phyloP scores from a whole-genome alignment of 129 eudicot species.

The Flaveria brownii region DNA sequence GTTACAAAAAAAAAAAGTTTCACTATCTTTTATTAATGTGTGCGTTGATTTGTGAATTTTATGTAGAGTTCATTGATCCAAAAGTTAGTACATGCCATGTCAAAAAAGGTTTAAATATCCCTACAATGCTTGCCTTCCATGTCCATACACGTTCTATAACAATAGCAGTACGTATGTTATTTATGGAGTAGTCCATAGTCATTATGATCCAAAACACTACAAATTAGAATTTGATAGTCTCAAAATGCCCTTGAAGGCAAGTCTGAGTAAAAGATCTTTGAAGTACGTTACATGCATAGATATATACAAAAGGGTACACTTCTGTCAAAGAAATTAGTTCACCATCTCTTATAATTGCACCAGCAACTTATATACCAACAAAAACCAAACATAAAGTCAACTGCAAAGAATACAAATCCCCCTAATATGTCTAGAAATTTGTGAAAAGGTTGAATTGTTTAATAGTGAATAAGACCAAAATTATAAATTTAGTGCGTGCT shows the following conservation, averaged over 20 bases:
- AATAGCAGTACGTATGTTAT: conserved; percentile 23
- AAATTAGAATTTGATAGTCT: neutral
- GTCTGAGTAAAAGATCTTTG: neutral
- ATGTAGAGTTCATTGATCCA: neutral
- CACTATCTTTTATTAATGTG: neutral
- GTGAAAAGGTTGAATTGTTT: neutral
- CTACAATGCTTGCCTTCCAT: neutral
- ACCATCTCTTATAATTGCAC: neutral
- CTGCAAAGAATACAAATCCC: neutral
- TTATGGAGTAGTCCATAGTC: neutral
- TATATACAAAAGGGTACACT: neutral
- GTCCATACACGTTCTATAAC: neutral
- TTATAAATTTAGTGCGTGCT: neutral
- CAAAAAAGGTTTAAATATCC: neutral
- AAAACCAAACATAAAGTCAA: neutral
- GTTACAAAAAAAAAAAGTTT: neutral
- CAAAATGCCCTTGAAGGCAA: neutral
- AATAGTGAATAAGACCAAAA: neutral
- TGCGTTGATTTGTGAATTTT: neutral
- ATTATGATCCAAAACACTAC: neutral
- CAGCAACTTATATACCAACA: neutral
- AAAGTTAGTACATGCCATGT: neutral
- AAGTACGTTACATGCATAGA: neutral
- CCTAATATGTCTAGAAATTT: neutral
- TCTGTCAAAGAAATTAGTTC: neutral